Percentiles rank a stretch among this genome's conserved stretches.
phyloP scores from a whole-genome alignment of 177 flowering plant species.

The Telopea speciosissima region DNA sequence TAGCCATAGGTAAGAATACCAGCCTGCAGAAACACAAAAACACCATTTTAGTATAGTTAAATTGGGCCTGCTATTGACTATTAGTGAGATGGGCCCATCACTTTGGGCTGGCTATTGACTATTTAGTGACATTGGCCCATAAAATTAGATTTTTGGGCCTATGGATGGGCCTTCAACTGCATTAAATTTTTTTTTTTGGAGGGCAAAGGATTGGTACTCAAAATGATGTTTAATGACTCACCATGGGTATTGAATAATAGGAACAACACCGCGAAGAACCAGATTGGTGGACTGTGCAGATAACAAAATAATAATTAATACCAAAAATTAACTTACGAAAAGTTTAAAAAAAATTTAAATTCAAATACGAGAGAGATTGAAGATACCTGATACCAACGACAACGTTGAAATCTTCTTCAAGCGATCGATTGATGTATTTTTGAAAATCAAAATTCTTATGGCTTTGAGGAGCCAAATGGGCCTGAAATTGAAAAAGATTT shows the following conservation, averaged over 20 bases:
- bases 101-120: too few species aligned
- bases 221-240: constrained; percentile 13
- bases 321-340: background rate
- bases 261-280: constrained; percentile 55
- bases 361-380: too few species aligned
- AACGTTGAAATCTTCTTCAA: constrained; percentile 67
- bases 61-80: too few species aligned
- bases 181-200: too few species aligned
- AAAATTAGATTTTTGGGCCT: too few species aligned
- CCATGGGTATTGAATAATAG: constrained; percentile 52
- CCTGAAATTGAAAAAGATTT: constrained; percentile 28
- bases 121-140: too few species aligned
- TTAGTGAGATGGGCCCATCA: too few species aligned
- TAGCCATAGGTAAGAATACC: constrained; percentile 65
- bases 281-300: constrained; percentile 47
- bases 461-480: constrained; percentile 58
- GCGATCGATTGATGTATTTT: constrained; percentile 54
- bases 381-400: constrained; percentile 62
- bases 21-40: constrained; percentile 29
- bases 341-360: background rate
- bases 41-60: background rate
- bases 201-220: too few species aligned
- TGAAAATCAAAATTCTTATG: constrained; percentile 50
- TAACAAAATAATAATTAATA: background rate
- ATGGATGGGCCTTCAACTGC: too few species aligned